These are phyloP conservation scores for Ormosia emarginata DNA, from an alignment of 306 rosid genomes.

Conservation along the genomic window DNA sequence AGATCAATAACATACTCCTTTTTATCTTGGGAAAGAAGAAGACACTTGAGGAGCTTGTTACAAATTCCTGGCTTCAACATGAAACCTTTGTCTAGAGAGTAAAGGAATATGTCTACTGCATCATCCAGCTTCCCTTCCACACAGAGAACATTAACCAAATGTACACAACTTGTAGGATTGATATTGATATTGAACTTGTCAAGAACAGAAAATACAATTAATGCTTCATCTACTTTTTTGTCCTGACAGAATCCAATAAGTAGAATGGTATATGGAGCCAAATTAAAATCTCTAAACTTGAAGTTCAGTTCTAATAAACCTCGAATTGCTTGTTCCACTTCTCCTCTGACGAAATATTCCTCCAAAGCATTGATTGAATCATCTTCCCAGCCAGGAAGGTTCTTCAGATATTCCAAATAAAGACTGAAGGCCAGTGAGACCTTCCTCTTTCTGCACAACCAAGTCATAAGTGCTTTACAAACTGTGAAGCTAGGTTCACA, in stretches of 20 bases:
- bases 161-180: conserved; percentile 70
- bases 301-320: conserved; percentile 62
- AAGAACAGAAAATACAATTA: conserved; percentile 56
- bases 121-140: conserved; percentile 32
- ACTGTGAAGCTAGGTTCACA: conserved; percentile 37
- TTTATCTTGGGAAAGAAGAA: conserved; percentile 37
- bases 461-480: conserved; percentile 67
- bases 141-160: conserved; percentile 64
- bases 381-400: conserved; percentile 36
- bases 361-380: conserved; percentile 39
- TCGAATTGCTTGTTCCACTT: conserved; percentile 44
- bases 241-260: conserved; percentile 78
- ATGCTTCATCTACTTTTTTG: conserved; percentile 47
- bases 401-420: conserved; percentile 61
- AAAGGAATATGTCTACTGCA: conserved; percentile 57
- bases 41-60: conserved; percentile 37
- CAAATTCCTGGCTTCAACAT: conserved; percentile 36
- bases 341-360: conserved; percentile 46
- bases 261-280: conserved; percentile 74
- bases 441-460: conserved; percentile 59
- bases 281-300: conserved; percentile 45
- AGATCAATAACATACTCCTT: conserved; percentile 47
- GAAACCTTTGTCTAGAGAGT: conserved; percentile 57
- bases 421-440: conserved; percentile 46
- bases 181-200: conserved; percentile 47